phyloP scores from a whole-genome alignment of 768 basidiomycete genomes.

The Tricholoma bakamatsutake region DNA sequence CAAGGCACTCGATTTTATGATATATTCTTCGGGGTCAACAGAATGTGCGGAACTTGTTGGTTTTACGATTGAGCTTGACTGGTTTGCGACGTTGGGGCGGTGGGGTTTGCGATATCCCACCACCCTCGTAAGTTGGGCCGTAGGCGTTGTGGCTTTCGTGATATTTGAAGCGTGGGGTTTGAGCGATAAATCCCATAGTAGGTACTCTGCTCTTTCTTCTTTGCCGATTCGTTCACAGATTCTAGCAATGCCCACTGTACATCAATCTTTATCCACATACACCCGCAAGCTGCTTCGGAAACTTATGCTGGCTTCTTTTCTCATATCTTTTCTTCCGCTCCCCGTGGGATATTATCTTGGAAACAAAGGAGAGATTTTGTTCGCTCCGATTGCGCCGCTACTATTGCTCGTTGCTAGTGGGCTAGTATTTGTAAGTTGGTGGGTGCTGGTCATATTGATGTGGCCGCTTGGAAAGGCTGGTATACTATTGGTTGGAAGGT shows the following conservation, averaged over 20 bases:
- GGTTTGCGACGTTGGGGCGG: conserved; percentile 64
- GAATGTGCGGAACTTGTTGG: conserved; percentile 38
- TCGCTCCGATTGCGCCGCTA: conserved; percentile 49
- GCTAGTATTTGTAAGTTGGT: conserved; percentile 57
- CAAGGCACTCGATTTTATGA: conserved; percentile 44
- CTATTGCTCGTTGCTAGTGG: conserved; percentile 59
- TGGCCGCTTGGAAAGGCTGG: conserved; percentile 36
- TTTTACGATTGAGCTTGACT: conserved; percentile 59
- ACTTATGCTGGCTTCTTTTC: conserved; percentile 37
- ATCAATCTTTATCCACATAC: conserved; percentile 44
- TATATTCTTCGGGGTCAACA: conserved; percentile 50
- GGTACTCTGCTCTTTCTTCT: not conserved
- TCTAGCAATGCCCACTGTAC: conserved; percentile 42
- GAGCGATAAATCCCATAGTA: conserved; percentile 24
- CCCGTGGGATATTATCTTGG: conserved; percentile 55
- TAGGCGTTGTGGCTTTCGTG: conserved; percentile 60
- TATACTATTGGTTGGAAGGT: conserved; percentile 30
- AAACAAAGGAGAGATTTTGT: conserved; percentile 41
- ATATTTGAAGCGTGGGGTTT: conserved; percentile 48
- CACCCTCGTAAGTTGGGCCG: conserved; percentile 64
- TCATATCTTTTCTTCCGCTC: conserved; percentile 51
- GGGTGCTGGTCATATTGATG: conserved; percentile 41
- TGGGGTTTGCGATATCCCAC: conserved; percentile 71
- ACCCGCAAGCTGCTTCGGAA: conserved; percentile 30
- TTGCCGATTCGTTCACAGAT: not conserved